phyloP scores from a whole-genome alignment of 257 asterid genomes.

The Orobanche coerulescens region DNA sequence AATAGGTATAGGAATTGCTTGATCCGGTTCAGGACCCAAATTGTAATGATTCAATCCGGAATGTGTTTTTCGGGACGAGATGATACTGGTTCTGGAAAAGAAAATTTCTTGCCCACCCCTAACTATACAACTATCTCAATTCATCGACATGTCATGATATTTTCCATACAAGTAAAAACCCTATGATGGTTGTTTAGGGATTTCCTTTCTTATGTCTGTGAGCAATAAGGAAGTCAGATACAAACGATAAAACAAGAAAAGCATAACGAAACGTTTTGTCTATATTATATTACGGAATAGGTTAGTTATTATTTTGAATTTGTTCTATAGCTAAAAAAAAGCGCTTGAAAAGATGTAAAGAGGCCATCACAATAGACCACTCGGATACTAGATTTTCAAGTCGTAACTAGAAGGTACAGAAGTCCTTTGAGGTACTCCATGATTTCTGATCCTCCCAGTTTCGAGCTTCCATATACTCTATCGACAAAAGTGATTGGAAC shows the following conservation, averaged over 20 bases:
- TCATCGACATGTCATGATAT: no score
- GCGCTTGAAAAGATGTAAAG: neutral
- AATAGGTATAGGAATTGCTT: no score
- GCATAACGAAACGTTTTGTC: neutral
- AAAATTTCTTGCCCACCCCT: no score
- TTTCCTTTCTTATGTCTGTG: no score
- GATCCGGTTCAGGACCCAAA: no score
- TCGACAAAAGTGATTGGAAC: conserved; percentile 95
- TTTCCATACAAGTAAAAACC: no score
- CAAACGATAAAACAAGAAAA: neutral
- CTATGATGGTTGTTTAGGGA: no score
- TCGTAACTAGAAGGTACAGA: conserved; percentile 70
- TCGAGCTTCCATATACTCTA: conserved; percentile 90
- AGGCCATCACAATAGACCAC: conserved; percentile 12
- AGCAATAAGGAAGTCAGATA: neutral
- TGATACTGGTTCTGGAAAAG: no score
- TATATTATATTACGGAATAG: neutral
- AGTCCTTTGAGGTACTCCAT: conserved; percentile 91
- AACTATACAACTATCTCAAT: no score
- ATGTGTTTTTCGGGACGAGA: no score
- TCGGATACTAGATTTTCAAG: conserved; percentile 32
- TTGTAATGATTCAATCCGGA: no score
- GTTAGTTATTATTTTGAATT: conserved; percentile 6
- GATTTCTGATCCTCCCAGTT: conserved; percentile 94
- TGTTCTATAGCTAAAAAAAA: neutral